Conservation (phyloP, 371 early-diverging fungal species). For the Blakeslea trispora region DNA sequence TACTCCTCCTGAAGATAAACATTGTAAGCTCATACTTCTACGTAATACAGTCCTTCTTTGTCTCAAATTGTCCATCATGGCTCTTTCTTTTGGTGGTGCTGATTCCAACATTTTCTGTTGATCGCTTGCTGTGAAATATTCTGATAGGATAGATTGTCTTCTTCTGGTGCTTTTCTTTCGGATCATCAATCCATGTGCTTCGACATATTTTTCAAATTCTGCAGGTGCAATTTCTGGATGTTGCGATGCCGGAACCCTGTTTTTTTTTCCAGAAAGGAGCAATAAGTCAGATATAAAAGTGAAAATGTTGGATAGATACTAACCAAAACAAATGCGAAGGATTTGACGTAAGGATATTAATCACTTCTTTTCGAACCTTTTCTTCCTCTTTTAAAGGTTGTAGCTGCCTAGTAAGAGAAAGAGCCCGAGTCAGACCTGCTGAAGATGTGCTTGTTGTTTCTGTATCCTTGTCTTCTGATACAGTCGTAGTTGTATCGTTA, state of each 20-base stretch:
- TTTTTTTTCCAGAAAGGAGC: too few relatives aligned
- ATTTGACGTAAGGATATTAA: constrained; percentile 45
- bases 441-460: not conserved
- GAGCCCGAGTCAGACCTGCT: not conserved
- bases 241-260: constrained; percentile 63
- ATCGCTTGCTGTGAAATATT: constrained; percentile 49
- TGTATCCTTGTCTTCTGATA: too few relatives aligned
- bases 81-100: constrained; percentile 1
- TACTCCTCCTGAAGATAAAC: constrained; percentile 43
- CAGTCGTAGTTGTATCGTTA: too few relatives aligned
- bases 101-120: constrained; percentile 35
- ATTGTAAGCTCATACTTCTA: constrained; percentile 50
- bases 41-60: constrained; percentile 34
- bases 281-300: too few relatives aligned
- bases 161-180: constrained; percentile 34
- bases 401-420: not conserved
- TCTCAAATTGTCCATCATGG: constrained; percentile 4
- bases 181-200: constrained; percentile 39
- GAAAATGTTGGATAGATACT: constrained; percentile 10
- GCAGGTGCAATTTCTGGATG: constrained; percentile 65
- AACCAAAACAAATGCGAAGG: constrained; percentile 57
- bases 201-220: constrained; percentile 57
- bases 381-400: constrained; percentile 8
- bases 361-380: constrained; percentile 33
- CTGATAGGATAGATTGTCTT: constrained; percentile 53